Evolutionary conservation across 2,329 filamentous ascomycete genomes (phyloP).

Genomic region (Colletotrichum falcatum): DNA sequence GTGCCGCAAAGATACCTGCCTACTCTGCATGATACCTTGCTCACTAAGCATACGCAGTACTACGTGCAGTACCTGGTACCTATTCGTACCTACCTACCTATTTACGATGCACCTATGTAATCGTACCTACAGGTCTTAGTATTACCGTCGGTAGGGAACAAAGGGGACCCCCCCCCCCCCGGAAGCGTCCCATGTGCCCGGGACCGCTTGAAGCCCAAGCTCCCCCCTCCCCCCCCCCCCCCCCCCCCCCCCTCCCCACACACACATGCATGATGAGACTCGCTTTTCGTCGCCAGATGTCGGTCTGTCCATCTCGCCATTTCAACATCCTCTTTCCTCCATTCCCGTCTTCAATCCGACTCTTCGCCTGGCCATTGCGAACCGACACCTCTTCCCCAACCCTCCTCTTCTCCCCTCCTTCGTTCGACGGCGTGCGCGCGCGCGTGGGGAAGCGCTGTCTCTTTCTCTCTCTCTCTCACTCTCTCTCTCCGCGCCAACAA

Average conservation of each 20-base stretch:
- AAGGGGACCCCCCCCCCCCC: not conserved
- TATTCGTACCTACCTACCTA: no score
- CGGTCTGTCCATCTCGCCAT: not conserved
- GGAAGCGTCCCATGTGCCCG: conserved; percentile 1
- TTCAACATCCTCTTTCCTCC: not conserved
- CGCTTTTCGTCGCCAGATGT: not conserved
- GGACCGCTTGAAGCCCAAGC: conserved; percentile 1
- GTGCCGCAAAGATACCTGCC: not conserved
- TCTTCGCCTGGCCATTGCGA: not conserved
- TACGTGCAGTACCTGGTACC: no score
- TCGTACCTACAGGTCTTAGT: no score
- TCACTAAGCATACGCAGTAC: no score
- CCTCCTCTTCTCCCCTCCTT: not conserved
- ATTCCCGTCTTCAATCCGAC: no score
- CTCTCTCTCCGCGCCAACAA: no score
- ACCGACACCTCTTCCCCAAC: not conserved
- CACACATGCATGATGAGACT: not conserved
- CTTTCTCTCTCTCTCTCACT: no score
- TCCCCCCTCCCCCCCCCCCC: not conserved
- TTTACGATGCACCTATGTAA: no score
- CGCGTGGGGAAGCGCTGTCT: not conserved
- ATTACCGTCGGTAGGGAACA: not conserved
- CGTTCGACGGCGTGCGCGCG: not conserved
- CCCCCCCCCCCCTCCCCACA: not conserved
- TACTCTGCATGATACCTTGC: not conserved